Base-by-base conservation (phyloP, 768 basidiomycete genomes). In the Boletus sp. region DNA sequence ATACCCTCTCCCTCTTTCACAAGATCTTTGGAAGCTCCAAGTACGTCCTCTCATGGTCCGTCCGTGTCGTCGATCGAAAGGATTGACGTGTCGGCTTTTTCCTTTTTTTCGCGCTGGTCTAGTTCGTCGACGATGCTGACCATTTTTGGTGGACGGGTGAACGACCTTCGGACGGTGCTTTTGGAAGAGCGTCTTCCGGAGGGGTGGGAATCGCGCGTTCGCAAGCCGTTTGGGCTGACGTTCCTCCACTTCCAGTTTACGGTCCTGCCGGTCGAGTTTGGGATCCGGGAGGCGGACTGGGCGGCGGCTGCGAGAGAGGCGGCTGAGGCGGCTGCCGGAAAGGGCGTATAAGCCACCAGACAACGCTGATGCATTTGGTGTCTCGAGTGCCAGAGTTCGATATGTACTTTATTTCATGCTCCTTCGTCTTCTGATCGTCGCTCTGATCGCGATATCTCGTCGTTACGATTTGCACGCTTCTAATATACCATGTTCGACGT, bases 21-120 rank as follows among this genome's bases (percentile, higher is more conserved):
- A 83, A 80, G 66, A 61, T 83, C 30, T 90, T 92, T 64, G 86
- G 85, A 4, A 83, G 83, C 49, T 66, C 86, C 36, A 89, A 90
- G 89, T 90, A 64, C 52, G 83, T 76, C 14, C 3, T 20, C 3
- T 33, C n/a, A n/a, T n/a, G n/a, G n/a, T n/a, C n/a, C n/a, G n/a
- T n/a, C n/a, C n/a, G n/a, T n/a, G 10, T 32, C 11, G 3, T 17
- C 9, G 2, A 7, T 33, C 30, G 4, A 18, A 5, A 20, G 11
- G 15, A 50, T 40, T 46, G 11, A 45, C 40, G 24, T 29, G 10
- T 20, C 7, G 7, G 15, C 4, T 42, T 42, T 18, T 18, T 42
- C 18, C 41, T 42, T 42, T 18, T 36, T 36, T 12, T 15, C 24
- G 4, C 17, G 2, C 3, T 41, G 40, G 30, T 2, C 55, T 59